phyloP scores from a whole-genome alignment of 169 alveolate genomes.

The Eimeria falciformis region DNA sequence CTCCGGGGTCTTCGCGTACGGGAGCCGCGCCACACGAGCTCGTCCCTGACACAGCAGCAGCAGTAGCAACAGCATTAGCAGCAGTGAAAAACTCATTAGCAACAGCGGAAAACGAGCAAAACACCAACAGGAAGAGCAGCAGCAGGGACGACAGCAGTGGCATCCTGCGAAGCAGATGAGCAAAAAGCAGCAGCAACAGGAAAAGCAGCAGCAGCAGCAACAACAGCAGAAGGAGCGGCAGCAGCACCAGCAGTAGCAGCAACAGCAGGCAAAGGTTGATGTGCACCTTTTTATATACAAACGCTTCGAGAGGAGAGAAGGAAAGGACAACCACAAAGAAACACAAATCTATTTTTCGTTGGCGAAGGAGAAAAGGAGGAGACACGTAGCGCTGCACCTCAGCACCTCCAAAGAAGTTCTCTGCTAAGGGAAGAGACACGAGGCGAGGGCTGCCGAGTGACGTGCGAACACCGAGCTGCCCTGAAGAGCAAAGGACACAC shows the following conservation, averaged over 20 bases:
- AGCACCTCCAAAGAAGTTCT: not conserved
- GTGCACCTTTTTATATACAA: conserved; percentile 76
- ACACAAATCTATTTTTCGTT: conserved; percentile 95
- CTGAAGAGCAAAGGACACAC: not conserved
- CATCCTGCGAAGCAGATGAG: no score
- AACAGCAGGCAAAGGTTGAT: not conserved
- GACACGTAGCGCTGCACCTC: conserved; percentile 91
- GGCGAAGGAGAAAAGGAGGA: conserved; percentile 95
- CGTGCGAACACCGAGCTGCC: not conserved
- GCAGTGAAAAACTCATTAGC: not conserved
- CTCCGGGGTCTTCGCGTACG: conserved; percentile 70
- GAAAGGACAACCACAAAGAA: conserved; percentile 92
- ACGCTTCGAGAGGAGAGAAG: conserved; percentile 92
- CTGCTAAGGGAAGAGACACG: not conserved
- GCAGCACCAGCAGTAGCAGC: conserved; percentile 26
- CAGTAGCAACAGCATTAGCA: not conserved
- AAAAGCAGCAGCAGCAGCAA: not conserved
- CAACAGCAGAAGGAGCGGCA: not conserved
- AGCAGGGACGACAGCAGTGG: not conserved
- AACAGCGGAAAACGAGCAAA: not conserved
- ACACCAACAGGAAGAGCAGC: not conserved
- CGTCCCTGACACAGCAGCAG: conserved; percentile 86
- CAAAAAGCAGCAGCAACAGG: not conserved
- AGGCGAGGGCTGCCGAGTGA: not conserved
- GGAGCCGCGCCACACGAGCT: conserved; percentile 92